phyloP scores from a whole-genome alignment of 139 green algal species.

The Nannochloris sp. region DNA sequence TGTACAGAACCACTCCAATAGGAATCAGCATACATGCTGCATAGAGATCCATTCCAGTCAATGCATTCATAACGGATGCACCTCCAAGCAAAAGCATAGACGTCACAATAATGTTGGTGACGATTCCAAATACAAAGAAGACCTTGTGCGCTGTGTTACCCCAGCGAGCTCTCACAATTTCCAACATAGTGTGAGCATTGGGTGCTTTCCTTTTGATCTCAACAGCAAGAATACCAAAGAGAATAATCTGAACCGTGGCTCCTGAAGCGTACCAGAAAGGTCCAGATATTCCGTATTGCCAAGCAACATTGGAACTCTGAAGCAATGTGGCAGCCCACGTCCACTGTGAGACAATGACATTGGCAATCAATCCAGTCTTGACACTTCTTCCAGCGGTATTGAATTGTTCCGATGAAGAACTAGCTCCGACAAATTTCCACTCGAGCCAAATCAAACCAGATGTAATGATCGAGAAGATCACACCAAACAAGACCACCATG shows the following conservation, averaged over 20 bases:
- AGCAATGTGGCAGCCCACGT: constrained; percentile 54
- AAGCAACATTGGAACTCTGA: constrained; percentile 45
- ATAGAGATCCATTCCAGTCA: constrained; percentile 64
- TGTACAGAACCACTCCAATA: constrained; percentile 80
- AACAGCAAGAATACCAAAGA: constrained; percentile 90
- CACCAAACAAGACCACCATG: constrained; percentile 20
- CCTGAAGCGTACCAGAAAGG: constrained; percentile 76
- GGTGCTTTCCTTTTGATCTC: constrained; percentile 91
- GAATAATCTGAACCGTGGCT: constrained; percentile 86
- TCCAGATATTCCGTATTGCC: constrained; percentile 42
- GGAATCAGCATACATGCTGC: constrained; percentile 35
- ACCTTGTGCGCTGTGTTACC: constrained; percentile 58
- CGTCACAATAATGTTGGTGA: constrained; percentile 86
- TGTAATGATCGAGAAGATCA: constrained; percentile 21
- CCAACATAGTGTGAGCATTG: constrained; percentile 81
- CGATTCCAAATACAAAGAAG: constrained; percentile 76
- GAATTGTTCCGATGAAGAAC: constrained; percentile 35
- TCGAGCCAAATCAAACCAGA: constrained; percentile 16
- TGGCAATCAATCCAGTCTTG: constrained; percentile 40
- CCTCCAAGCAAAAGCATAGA: constrained; percentile 88
- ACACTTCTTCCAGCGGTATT: constrained; percentile 37
- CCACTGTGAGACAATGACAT: constrained; percentile 35
- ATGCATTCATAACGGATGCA: constrained; percentile 74
- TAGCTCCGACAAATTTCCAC: constrained; percentile 13
- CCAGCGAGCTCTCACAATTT: constrained; percentile 62